Base-by-base conservation (phyloP, 2,329 filamentous ascomycete genomes). In the Sclerotinia sclerotiorum region DNA sequence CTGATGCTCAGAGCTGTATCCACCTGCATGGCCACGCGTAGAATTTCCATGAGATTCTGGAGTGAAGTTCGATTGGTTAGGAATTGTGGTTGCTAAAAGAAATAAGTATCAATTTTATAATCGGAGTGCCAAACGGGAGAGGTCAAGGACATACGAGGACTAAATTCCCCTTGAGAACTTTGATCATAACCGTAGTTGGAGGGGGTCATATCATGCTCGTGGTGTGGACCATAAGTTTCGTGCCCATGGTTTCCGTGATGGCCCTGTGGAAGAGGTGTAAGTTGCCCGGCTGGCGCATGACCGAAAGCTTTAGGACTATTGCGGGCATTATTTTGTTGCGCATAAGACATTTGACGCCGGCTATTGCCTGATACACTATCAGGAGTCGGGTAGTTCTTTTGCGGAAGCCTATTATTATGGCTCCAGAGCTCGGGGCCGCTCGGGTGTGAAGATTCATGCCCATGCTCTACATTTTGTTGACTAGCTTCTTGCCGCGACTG, bases 31-130 rank as follows among this genome's bases (percentile, higher is more conserved):
- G 13, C 56, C 39, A 15, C 57, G 65, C 48, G 56, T 54, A n/a
- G 65, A 63, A 63, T 63, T 67, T 24, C 65, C 65, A 67, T 67
- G 65, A n/a, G 65, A 67, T 63, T 60, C 32, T 52, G 65, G 65
- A n/a, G 65, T 67, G 15, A 67, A 67, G 21, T 48, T 67, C 35
- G 65, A 55, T 48, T 52, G 56, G 29, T 67, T 67, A 27, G 65
- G 56, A 13, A 67, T 42, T 3, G 65, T 67, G 39, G 65, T 63
- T 67, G 19, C 65, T 67, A 35, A 32, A 21, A 39, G 15, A 46
- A 44, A 19, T 62, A 10, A 62, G 60, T 24, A 51, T 51, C 24
- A 24, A 6, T 42, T 42, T 42, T 42, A 1, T 7, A 35, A 44
- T 29, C 55, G 52, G 49, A 13, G 54, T 11, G n/a, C 32, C 13